phyloP scores from a whole-genome alignment of 129 eudicot species.

The Smallanthus sonchifolius region DNA sequence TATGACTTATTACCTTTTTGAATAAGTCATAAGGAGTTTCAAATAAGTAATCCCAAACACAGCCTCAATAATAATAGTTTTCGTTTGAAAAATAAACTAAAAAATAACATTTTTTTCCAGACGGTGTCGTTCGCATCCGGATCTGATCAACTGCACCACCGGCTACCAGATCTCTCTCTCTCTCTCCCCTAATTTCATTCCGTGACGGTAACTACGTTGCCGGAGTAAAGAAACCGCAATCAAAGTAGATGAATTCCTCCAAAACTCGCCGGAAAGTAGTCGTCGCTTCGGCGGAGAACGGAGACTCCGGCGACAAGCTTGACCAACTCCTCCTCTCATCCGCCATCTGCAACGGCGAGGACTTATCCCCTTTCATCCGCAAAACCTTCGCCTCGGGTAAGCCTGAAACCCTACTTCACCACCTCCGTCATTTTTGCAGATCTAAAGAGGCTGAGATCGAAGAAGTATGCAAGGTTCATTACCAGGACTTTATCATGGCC shows the following conservation, averaged over 20 bases:
- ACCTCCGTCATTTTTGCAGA: constrained; percentile 66
- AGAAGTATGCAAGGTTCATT: constrained; percentile 88
- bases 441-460: constrained; percentile 94
- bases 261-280: constrained; percentile 69
- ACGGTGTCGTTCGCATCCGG: constrained; percentile 18
- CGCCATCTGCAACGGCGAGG: constrained; percentile 89
- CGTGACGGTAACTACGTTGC: no score
- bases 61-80: no score
- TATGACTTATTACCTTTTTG: no score
- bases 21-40: no score
- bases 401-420: constrained; percentile 79
- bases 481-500: constrained; percentile 89
- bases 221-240: constrained; percentile 6
- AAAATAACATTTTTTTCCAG: no score
- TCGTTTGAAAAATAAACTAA: no score
- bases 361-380: constrained; percentile 81
- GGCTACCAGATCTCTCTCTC: background rate
- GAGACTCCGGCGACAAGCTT: constrained; percentile 71
- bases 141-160: constrained; percentile 15
- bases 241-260: constrained; percentile 36
- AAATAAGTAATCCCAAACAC: no score
- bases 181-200: constrained; percentile 20
- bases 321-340: constrained; percentile 89
- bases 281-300: constrained; percentile 46
- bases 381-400: constrained; percentile 83